Percentiles rank a stretch among this genome's conserved stretches.
These are phyloP conservation scores for Brassica incana DNA, from an alignment of 345 rosid species.

Conservation along the genomic window DNA sequence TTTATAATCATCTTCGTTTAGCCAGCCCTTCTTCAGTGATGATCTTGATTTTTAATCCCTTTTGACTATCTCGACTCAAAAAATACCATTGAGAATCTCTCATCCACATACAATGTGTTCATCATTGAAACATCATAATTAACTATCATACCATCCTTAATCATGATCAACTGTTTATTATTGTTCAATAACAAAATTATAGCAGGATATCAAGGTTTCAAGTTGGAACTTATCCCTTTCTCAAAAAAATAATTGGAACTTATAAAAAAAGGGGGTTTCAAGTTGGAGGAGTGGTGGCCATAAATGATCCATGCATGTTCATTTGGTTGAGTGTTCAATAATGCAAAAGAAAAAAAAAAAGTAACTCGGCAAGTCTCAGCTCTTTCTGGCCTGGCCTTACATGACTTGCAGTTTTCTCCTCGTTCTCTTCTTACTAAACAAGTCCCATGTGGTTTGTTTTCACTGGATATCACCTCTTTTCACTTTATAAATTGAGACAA, in stretches of 20 bases:
- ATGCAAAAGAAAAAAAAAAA: slow-evolving; percentile 7
- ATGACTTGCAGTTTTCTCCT: slow-evolving; percentile 33
- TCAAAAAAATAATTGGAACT: no score
- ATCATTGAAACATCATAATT: not conserved
- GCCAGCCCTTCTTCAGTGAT: not conserved
- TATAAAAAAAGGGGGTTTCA: not conserved
- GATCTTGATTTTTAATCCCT: not conserved
- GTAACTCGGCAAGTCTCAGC: slow-evolving; percentile 32
- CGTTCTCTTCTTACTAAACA: slow-evolving; percentile 32
- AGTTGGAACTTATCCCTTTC: not conserved
- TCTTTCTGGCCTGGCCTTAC: slow-evolving; percentile 36
- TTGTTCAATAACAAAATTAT: not conserved
- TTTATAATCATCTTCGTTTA: not conserved
- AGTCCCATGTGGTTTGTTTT: slow-evolving; percentile 7
- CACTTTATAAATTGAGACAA: slow-evolving; percentile 3
- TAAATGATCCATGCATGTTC: slow-evolving; percentile 28
- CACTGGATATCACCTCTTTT: slow-evolving; percentile 23
- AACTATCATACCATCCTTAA: not conserved
- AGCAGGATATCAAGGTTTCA: not conserved
- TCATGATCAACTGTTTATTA: not conserved
- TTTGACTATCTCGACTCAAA: not conserved
- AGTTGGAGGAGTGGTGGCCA: slow-evolving; percentile 32
- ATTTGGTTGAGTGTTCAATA: slow-evolving; percentile 22
- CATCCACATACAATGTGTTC: not conserved
- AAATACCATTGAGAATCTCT: not conserved